These are phyloP conservation scores for Calonectria multiphialidica DNA, from an alignment of 2,329 filamentous ascomycete genomes.

Conservation along the genomic window DNA sequence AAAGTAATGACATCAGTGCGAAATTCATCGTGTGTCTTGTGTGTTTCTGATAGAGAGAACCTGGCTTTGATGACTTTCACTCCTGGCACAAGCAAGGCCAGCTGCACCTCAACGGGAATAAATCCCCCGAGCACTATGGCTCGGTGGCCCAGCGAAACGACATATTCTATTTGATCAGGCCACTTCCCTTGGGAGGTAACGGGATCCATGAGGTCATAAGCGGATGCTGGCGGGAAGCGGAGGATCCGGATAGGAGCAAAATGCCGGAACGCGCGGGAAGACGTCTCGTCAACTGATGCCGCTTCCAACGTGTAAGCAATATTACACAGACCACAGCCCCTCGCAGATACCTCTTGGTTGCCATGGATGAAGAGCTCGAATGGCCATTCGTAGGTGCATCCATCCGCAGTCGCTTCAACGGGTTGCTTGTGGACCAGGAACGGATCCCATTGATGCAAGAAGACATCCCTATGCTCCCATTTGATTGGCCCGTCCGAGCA, in stretches of 20 bases:
- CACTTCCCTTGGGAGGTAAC: not conserved
- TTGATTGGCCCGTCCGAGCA: not conserved
- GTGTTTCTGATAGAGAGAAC: not conserved
- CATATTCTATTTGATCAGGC: not conserved
- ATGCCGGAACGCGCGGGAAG: not conserved
- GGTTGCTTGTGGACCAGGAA: not conserved
- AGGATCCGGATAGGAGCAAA: not conserved
- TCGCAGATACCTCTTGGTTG: not conserved
- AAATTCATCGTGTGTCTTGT: not conserved
- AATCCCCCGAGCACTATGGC: not conserved
- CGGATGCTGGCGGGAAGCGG: not conserved
- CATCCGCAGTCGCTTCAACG: not conserved
- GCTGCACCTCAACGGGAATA: not conserved
- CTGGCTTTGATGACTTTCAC: not conserved
- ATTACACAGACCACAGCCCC: not conserved
- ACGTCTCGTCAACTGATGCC: not conserved
- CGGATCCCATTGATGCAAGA: not conserved
- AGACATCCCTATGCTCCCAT: not conserved
- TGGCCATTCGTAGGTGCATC: not conserved
- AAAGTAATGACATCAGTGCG: not conserved
- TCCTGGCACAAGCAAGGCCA: not conserved
- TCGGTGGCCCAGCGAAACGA: not conserved
- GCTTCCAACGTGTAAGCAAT: not conserved
- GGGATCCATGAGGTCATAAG: not conserved
- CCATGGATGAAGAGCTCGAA: not conserved